Conservation (phyloP, 2,329 filamentous ascomycete species). For the Chrysoporthe austroafricana region DNA sequence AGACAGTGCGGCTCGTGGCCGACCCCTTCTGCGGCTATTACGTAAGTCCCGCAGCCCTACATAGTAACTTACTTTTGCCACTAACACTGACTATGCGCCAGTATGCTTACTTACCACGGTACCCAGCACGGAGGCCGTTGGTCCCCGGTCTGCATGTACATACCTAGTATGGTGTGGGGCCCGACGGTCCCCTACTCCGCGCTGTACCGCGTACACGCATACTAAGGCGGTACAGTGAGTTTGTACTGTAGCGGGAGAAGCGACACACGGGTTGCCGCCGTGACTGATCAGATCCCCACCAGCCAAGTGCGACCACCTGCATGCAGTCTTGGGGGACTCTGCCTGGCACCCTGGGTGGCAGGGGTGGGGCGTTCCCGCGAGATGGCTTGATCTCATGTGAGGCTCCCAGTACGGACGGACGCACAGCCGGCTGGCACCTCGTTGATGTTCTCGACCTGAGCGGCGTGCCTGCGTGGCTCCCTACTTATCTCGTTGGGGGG, state of each 20-base stretch:
- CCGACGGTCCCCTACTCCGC: background rate
- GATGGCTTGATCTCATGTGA: conserved; percentile 4
- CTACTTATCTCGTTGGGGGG: background rate
- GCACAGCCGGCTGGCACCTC: background rate
- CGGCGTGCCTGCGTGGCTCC: background rate
- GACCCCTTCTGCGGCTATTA: background rate
- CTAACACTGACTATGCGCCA: background rate
- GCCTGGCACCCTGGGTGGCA: too few relatives aligned
- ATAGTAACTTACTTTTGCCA: background rate
- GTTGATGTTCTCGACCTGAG: background rate
- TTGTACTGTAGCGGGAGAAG: background rate
- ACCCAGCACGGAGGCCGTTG: background rate
- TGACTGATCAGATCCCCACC: too few relatives aligned
- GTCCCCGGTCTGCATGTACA: background rate
- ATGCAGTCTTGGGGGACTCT: background rate
- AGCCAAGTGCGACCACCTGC: background rate
- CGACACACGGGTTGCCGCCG: background rate
- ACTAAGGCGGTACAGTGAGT: background rate
- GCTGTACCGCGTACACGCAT: background rate
- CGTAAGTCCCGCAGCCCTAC: background rate
- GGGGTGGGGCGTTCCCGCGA: background rate
- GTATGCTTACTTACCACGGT: background rate
- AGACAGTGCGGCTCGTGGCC: conserved; percentile 1
- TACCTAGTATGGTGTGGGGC: background rate
- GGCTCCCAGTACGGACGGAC: background rate